Base-by-base conservation (phyloP, 2,329 filamentous ascomycete species). In the Tricladium varicosporioides region DNA sequence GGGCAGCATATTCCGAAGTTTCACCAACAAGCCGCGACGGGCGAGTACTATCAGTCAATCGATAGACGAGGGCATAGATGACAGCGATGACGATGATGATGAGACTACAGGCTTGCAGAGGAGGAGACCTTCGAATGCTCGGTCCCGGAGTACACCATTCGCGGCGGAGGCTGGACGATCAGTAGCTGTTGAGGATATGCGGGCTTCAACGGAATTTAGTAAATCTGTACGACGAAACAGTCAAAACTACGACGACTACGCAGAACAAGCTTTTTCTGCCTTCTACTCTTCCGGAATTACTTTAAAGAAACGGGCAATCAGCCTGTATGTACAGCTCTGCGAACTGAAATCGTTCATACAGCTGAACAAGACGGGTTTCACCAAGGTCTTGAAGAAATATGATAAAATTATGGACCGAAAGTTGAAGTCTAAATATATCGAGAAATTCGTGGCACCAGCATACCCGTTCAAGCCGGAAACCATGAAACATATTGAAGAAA, bases 361-460 rank as follows among this genome's bases (percentile, higher is more conserved):
- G 75, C 84, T 99, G 61, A 99, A 99, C 79, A 89, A 89, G 74
- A 99, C 94, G 0, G 94, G 94, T 11, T 99, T 99, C 75, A 85
- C 87, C 68, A 99, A 99, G 75, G 92, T 96, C 0, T 76, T 97
- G 64, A 99, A 99, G 76, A 99, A 99, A 74, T 99, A 94, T 69
- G 94, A 99, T 80, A 99, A 99, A 78, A 97, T 89, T 56, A 76
- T 96, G 57, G 88, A 97, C 72, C 87, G 87, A 63, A 87, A 87
- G 65, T 78, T 97, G 54, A 92, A 93, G 63, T 78, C 83, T 13
- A 77, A 80, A 47, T 99, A 96, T 71, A 85, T 97, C 73, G 80
- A 84, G 55, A 76, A 83, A 32, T 80, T 83, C 36, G 91, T 99
- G 53, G 84, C 89, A 57, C 79, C 86, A 1, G 89, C 92, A 0